These are phyloP conservation scores for Daphne laureola DNA, from an alignment of 441 rosid species.

Conservation along the genomic window DNA sequence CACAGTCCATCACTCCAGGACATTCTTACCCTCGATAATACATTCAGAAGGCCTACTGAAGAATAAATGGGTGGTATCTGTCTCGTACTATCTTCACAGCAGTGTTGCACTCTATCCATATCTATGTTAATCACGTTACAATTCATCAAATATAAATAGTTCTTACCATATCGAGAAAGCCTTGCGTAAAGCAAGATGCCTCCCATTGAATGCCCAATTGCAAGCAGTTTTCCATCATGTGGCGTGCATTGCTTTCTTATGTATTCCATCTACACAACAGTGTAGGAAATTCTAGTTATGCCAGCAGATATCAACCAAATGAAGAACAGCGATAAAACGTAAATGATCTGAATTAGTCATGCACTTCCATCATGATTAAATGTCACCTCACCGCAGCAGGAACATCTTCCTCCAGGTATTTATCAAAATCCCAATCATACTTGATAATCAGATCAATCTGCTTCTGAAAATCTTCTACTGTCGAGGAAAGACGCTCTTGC, in stretches of 20 bases:
- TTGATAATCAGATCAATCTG: conserved; percentile 82
- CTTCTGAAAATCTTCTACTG: conserved; percentile 84
- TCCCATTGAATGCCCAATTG: conserved; percentile 92
- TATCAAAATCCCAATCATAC: conserved; percentile 97
- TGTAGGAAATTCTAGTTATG: conserved; percentile 8
- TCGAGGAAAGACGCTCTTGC: conserved; percentile 79
- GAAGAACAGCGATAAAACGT: no score
- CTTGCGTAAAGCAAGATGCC: conserved; percentile 90
- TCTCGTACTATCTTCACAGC: not conserved
- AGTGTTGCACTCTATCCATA: conserved; percentile 3
- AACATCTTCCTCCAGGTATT: conserved; percentile 89
- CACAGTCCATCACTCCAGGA: no score
- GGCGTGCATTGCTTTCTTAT: conserved; percentile 53
- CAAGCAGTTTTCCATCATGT: conserved; percentile 53
- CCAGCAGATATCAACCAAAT: no score
- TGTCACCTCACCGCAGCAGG: conserved; percentile 97
- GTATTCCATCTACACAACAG: conserved; percentile 64
- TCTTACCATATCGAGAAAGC: conserved; percentile 64
- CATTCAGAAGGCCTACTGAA: not conserved
- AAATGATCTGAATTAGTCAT: conserved; percentile 5
- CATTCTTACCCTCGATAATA: no score
- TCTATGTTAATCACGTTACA: no score
- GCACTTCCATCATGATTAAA: conserved; percentile 25
- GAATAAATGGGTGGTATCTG: not conserved
- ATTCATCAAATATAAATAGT: no score